Base-by-base conservation (phyloP, 805 yeast species). In the Spathaspora boniae region DNA sequence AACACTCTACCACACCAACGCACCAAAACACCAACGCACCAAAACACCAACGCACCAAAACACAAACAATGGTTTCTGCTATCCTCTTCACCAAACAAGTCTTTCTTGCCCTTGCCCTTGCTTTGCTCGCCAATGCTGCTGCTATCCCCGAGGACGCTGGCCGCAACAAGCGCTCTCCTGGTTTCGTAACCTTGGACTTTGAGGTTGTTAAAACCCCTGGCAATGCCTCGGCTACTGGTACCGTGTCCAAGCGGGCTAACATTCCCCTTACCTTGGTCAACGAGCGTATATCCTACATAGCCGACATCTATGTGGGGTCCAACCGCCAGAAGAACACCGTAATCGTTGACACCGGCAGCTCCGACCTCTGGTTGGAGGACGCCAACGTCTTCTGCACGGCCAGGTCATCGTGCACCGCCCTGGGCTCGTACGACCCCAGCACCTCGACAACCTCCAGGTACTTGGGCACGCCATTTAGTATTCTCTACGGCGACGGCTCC, bases 311-410 rank as follows among this genome's bases (percentile, higher is more conserved):
- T 11, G 25, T 42, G 21, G 50, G 50, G 9, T 45, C 51, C 24
- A 34, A 44, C 23, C 31, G 30, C 7, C 45, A 45, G 33, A 46
- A 44, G 14, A 40, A 53, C 23, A 40, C 42, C 6, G 53, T 48
- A 16, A 37, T 41, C 31, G 29, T 54, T 22, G 60, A 54, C 33
- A 54, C 58, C 14, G 60, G 58, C 4, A 48, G 54, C 5, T 46
- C 58, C 6, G 60, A 54, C 27, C 47, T 53, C 19, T 54, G 60
- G 60, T 46, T 54, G 22, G 47, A 54, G 7, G 60, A 47, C 18
- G 31, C 47, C 45, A 12, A 54, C 48, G 37, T 45, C 49, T 24
- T 53, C 42, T 21, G 62, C 47, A 17, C 26, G 11, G 27, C n/a
- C n/a, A n/a, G n/a, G n/a, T n/a, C n/a, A n/a, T 8, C 35, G 46